Conservation (phyloP, 192 early-diverging fungal genomes). For the Allomyces macrogynus region DNA sequence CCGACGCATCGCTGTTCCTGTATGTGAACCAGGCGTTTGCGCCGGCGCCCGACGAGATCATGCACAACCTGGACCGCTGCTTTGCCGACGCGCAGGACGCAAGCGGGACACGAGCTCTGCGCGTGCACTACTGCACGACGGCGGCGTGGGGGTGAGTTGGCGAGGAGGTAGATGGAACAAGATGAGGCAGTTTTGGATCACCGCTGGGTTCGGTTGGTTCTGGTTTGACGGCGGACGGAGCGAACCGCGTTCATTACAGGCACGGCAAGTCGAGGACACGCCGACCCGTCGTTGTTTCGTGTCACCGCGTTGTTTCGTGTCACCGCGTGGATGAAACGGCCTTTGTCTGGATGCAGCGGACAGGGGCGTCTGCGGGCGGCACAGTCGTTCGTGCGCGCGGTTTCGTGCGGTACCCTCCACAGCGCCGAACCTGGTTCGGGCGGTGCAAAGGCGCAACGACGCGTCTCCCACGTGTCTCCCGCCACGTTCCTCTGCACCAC, state of each 20-base stretch:
- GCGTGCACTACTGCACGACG: neutral
- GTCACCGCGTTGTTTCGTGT: neutral
- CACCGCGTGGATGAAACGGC: no score
- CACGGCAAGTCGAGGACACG: neutral
- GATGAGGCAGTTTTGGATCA: neutral
- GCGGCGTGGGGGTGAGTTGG: neutral
- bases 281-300: neutral
- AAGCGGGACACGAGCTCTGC: neutral
- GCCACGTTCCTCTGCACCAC: no score
- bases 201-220: neutral
- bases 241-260: no score
- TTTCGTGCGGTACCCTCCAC: no score
- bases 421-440: no score
- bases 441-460: no score
- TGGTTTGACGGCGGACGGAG: neutral
- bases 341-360: no score
- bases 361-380: no score
- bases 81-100: neutral
- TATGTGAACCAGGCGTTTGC: conserved; percentile 1
- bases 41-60: neutral
- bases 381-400: no score
- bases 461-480: no score
- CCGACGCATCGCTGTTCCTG: neutral
- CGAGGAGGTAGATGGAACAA: neutral
- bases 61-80: neutral